These are phyloP conservation scores for Sporormia fimetaria DNA, from an alignment of 495 filamentous ascomycete species.

Conservation along the genomic window DNA sequence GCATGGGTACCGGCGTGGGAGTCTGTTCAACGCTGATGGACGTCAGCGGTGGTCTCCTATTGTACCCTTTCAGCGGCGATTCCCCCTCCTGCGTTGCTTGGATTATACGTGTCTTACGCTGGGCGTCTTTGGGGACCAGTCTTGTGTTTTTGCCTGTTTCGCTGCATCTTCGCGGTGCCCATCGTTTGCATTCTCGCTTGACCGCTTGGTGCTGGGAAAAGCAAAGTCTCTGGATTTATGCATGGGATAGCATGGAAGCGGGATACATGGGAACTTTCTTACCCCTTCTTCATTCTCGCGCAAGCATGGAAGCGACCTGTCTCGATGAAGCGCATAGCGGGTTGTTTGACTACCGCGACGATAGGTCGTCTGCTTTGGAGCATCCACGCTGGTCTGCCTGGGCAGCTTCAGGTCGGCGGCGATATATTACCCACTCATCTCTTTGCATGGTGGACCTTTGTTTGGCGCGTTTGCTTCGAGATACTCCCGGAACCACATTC, in stretches of 20 bases:
- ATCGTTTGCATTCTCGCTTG: conserved; percentile 8
- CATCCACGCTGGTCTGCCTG: no score
- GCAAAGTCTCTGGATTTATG: conserved; percentile 10
- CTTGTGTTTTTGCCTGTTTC: conserved; percentile 7
- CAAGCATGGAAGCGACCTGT: no score
- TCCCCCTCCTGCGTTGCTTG: conserved; percentile 27
- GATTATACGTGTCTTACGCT: conserved; percentile 11
- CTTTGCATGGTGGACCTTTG: conserved; percentile 25
- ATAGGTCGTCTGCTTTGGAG: no score
- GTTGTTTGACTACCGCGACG: no score
- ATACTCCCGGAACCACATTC: no score
- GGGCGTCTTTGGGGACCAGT: conserved; percentile 10
- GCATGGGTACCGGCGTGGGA: conserved; percentile 27
- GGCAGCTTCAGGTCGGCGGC: no score
- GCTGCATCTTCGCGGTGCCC: conserved; percentile 19
- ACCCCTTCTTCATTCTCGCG: conserved; percentile 12
- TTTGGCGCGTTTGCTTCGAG: conserved; percentile 3
- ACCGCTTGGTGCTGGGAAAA: conserved; percentile 20
- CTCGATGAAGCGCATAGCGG: no score
- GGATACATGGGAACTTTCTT: conserved; percentile 16
- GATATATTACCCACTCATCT: no score
- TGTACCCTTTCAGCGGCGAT: conserved; percentile 29
- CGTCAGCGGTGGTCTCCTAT: conserved; percentile 15
- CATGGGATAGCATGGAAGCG: conserved; percentile 13
- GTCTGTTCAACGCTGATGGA: conserved; percentile 17